A percentile compares a stretch with the other conserved stretches of the same genome.
Conservation (phyloP, 805 yeast genomes). For the Sporopachydermia quercuum region DNA sequence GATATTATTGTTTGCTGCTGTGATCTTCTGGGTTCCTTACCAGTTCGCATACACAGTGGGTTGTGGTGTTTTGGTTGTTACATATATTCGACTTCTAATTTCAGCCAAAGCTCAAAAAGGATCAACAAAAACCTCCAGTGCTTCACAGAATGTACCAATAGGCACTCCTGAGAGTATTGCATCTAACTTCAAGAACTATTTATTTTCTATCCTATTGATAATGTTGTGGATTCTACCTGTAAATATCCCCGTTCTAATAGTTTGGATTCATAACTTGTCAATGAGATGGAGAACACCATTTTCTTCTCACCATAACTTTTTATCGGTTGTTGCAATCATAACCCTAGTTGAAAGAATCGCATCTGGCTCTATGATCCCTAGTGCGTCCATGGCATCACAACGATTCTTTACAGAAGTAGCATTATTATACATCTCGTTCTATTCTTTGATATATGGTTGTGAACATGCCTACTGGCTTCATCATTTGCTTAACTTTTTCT, state of each 20-base stretch:
- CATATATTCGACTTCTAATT: conserved; percentile 21
- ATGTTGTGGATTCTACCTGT: conserved; percentile 73
- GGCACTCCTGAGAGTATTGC: conserved; percentile 4
- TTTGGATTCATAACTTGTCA: conserved; percentile 66
- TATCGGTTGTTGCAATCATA: conserved; percentile 65
- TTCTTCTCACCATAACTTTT: conserved; percentile 69
- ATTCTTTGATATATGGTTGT: conserved; percentile 58
- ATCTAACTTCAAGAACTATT: conserved; percentile 35
- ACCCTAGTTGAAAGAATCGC: conserved; percentile 39
- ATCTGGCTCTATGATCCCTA: conserved; percentile 33
- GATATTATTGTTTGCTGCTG: conserved; percentile 25
- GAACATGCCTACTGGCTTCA: conserved; percentile 79
- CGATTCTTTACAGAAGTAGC: conserved; percentile 22
- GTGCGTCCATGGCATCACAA: conserved; percentile 13
- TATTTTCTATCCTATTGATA: conserved; percentile 44
- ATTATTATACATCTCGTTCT: conserved; percentile 38
- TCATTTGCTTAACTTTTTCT: conserved; percentile 46
- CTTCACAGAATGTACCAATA: no score
- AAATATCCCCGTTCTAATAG: conserved; percentile 62
- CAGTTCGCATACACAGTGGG: conserved; percentile 62
- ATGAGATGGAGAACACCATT: conserved; percentile 75
- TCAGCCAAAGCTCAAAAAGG: conserved; percentile 10
- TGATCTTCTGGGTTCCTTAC: conserved; percentile 59
- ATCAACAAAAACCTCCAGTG: conserved; percentile 6
- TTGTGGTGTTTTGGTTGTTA: conserved; percentile 40